phyloP scores from a whole-genome alignment of 192 early-diverging fungal genomes.

The Backusella westeae region DNA sequence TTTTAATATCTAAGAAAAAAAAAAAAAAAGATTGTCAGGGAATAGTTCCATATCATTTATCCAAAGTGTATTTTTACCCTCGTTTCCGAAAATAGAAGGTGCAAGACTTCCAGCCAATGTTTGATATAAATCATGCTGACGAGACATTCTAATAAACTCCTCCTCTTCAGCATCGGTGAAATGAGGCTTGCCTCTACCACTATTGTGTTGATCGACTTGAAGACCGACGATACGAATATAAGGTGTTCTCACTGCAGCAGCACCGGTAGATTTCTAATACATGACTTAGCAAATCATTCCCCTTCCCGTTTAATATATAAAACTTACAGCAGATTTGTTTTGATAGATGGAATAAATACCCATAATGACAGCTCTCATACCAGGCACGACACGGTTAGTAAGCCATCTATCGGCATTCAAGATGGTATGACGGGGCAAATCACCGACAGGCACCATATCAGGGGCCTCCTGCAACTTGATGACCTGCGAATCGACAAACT shows the following conservation, averaged over 20 bases:
- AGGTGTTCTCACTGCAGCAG: slow-evolving; percentile 88
- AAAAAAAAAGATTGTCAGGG: background rate
- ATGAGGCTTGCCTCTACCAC: slow-evolving; percentile 54
- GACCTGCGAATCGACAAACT: slow-evolving; percentile 95
- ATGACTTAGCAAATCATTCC: background rate
- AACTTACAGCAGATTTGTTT: slow-evolving; percentile 52
- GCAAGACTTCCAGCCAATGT: slow-evolving; percentile 93
- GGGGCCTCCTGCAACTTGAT: slow-evolving; percentile 98
- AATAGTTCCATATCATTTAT: background rate
- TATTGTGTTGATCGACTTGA: slow-evolving; percentile 70
- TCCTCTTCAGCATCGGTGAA: slow-evolving; percentile 95
- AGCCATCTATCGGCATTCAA: slow-evolving; percentile 89
- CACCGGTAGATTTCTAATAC: slow-evolving; percentile 65
- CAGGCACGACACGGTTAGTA: slow-evolving; percentile 90
- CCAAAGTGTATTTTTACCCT: slow-evolving; percentile 46
- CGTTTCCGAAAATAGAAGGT: slow-evolving; percentile 94
- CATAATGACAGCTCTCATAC: slow-evolving; percentile 87
- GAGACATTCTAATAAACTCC: slow-evolving; percentile 85
- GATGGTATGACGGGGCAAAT: slow-evolving; percentile 92
- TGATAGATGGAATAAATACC: slow-evolving; percentile 96
- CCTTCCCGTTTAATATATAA: background rate
- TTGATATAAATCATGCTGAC: slow-evolving; percentile 83
- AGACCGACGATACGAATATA: slow-evolving; percentile 96
- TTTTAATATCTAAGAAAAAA: slow-evolving; percentile 83
- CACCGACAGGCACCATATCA: slow-evolving; percentile 96